Evolutionary conservation across 164 flowering plant genomes (phyloP), one percentile per base, ranked within the genome.

Genomic region (Magnolia officinalis): DNA sequence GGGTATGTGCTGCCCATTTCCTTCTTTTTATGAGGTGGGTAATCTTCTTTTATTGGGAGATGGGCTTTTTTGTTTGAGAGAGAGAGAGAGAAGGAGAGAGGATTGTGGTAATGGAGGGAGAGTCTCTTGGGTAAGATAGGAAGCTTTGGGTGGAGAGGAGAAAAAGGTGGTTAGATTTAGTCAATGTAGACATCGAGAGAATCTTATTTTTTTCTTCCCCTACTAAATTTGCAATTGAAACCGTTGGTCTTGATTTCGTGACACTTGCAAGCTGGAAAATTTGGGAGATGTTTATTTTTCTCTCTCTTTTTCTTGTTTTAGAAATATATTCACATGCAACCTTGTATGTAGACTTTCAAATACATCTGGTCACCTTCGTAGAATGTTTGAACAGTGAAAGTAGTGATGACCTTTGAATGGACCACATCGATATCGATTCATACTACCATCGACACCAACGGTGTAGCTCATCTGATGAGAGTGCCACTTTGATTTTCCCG

Each of bases 1-100:
- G 82, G 78, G 71, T 24, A 78, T 26, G 81, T 63, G n/a, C 82
- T 85, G n/a, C 83, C 85, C 89, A 86, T 87, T 23, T 81, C 73
- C 70, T 24, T 18, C 71, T 24, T 19, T 26, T 72, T 8, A 20
- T 20, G 68, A 24, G 24, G 20, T 55, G 45, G n/a, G 58, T 37
- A 11, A 1, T 20, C 18, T 14, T 24, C 4, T 37, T 8, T 23
- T 21, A 23, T 24, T 26, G 63, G 74, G 24, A 21, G 63, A 45
- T n/a, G 29, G 20, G 37, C 6, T 19, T 19, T 4, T 37, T 37
- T 37, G 45, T 37, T 37, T 37, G 61, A 18, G 31, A 63, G 21
- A 72, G 64, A 14, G 63, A 7, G 21, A 70, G 23, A 37, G 72
- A 52, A 52, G 74, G 49, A 23, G 31, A 55, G 29, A 37, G n/a